Evolutionary conservation across 23 red algal species (phyloP).

Genomic region (Gracilaria vermiculophylla): DNA sequence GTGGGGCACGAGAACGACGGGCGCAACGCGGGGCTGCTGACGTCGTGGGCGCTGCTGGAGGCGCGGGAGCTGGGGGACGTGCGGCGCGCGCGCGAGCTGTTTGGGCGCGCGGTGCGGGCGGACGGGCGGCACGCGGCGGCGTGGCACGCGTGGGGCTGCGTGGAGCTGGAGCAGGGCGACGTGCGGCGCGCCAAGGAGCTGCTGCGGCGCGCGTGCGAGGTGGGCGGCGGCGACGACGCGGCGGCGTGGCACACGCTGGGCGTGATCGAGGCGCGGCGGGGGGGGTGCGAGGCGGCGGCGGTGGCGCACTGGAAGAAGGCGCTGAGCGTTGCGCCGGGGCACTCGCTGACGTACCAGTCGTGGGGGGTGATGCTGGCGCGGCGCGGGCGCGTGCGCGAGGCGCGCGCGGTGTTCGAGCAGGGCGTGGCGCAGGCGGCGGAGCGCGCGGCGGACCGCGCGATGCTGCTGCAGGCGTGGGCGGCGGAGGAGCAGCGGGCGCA

Average conservation of each 20-base stretch:
- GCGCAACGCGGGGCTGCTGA: conserved; percentile 42
- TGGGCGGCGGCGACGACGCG: conserved; percentile 13
- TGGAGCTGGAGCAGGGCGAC: conserved; percentile 51
- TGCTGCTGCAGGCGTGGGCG: conserved; percentile 43
- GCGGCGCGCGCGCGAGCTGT: conserved; percentile 41
- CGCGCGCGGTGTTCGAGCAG: neutral
- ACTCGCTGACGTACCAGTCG: conserved; percentile 67
- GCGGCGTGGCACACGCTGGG: conserved; percentile 43
- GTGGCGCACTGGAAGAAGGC: conserved; percentile 26
- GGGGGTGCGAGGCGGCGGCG: neutral
- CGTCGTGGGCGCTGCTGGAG: conserved; percentile 65
- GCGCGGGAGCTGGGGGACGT: conserved; percentile 46
- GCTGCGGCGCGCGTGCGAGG: conserved; percentile 8
- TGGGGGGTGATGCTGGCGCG: conserved; percentile 41
- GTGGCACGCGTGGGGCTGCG: conserved; percentile 63
- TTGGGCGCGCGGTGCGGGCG: conserved; percentile 54
- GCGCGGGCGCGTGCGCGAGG: neutral
- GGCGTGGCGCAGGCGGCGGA: neutral
- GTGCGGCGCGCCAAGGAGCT: conserved; percentile 36
- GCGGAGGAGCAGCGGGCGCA: conserved; percentile 3
- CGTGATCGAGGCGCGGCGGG: conserved; percentile 19
- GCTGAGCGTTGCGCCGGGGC: conserved; percentile 7
- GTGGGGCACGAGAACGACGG: conserved; percentile 52
- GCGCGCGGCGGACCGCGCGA: neutral
- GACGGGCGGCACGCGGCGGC: conserved; percentile 45